Evolutionary conservation across 768 basidiomycete genomes (phyloP).

Genomic region (Suillus sp.): DNA sequence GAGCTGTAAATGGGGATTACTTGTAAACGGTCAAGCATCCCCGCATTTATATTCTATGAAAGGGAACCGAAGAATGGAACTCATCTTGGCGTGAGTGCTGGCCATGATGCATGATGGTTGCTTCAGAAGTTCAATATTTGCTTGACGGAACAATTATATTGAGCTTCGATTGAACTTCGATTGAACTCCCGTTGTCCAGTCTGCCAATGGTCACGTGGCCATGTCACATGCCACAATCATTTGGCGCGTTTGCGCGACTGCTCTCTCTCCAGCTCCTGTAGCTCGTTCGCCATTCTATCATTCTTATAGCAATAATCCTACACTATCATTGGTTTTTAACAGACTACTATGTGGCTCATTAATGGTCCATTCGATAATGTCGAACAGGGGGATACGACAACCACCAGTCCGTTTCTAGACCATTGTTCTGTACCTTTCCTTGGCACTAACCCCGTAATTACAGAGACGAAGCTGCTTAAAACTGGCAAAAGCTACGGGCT

Average conservation of each 20-base stretch:
- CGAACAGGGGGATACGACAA: conserved; percentile 33
- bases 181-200: background rate
- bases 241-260: conserved; percentile 8
- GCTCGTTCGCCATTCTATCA: background rate
- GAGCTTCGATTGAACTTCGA: background rate
- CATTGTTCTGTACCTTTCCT: background rate
- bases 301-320: background rate
- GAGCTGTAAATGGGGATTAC: background rate
- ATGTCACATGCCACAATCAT: background rate
- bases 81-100: background rate
- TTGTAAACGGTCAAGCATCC: background rate
- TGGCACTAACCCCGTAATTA: conserved; percentile 1
- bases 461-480: conserved; percentile 61
- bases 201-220: background rate
- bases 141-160: background rate
- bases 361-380: conserved; percentile 57
- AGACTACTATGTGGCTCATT: conserved; percentile 51
- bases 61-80: background rate
- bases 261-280: background rate
- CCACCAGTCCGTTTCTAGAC: conserved; percentile 40
- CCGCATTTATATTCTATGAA: background rate
- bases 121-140: conserved; percentile 1
- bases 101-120: background rate
- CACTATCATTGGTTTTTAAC: background rate
- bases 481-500: conserved; percentile 54